Conservation (phyloP, 176 grass and related monocot genomes). For the Aegilops umbellulata region DNA sequence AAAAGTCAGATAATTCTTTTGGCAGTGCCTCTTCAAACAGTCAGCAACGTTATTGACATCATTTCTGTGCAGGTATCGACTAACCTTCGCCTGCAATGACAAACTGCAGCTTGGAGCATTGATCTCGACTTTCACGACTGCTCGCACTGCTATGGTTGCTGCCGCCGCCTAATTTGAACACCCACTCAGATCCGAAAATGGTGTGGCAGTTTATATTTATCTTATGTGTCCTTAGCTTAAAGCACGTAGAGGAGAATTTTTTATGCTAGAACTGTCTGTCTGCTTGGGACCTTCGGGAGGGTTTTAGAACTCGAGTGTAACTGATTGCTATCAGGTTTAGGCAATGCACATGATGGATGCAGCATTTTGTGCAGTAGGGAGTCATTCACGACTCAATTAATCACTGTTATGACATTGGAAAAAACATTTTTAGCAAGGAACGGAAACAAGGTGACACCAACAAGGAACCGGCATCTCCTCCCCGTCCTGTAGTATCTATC, state of each 20-base stretch:
- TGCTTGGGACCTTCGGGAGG: neutral
- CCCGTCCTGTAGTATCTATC: too few relatives aligned
- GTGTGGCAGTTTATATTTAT: neutral
- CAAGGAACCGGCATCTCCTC: too few relatives aligned
- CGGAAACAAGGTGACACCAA: too few relatives aligned
- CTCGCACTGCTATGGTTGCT: constrained; percentile 67
- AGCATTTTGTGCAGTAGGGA: neutral
- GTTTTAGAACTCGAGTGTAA: neutral
- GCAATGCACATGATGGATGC: neutral
- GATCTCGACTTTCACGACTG: constrained; percentile 76
- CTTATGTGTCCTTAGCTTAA: constrained; percentile 17
- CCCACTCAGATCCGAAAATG: neutral
- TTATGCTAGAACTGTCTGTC: neutral
- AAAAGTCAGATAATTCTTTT: neutral
- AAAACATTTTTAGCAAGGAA: too few relatives aligned
- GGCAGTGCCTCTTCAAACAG: neutral
- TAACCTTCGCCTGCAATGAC: constrained; percentile 83
- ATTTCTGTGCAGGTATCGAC: constrained; percentile 62
- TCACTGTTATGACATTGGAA: too few relatives aligned
- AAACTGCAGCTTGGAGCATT: constrained; percentile 85
- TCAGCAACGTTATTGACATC: neutral
- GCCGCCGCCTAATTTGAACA: constrained; percentile 40
- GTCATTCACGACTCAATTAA: neutral
- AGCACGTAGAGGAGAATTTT: neutral
- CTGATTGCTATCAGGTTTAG: neutral